phyloP scores from a whole-genome alignment of 2,329 filamentous ascomycete genomes.

The Phialemonium atrogriseum region DNA sequence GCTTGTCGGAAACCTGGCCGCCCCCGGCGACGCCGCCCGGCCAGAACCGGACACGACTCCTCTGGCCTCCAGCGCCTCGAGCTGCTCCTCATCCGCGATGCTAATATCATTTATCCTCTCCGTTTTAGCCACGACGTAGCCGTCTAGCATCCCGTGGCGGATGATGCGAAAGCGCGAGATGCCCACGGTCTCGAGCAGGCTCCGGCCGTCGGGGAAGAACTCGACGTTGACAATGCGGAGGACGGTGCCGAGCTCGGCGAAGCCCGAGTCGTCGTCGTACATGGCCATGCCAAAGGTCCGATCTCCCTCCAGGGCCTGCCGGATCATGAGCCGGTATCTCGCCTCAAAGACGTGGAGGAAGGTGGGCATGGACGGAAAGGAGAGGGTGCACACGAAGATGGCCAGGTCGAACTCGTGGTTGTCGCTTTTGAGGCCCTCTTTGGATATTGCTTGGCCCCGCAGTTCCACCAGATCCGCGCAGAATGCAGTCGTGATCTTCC shows the following conservation, averaged over 20 bases:
- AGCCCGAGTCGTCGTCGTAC: slow-evolving; percentile 51
- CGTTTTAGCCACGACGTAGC: slow-evolving; percentile 68
- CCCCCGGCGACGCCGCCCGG: slow-evolving; percentile 3
- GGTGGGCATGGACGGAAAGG: slow-evolving; percentile 76
- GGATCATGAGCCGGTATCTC: slow-evolving; percentile 85
- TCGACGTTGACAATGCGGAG: slow-evolving; percentile 68
- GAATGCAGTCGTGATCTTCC: slow-evolving; percentile 55
- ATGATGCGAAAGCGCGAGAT: slow-evolving; percentile 68
- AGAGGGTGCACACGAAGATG: slow-evolving; percentile 74
- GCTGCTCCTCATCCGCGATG: slow-evolving; percentile 67
- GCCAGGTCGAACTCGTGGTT: slow-evolving; percentile 52
- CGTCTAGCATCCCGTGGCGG: slow-evolving; percentile 58
- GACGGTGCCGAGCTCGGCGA: slow-evolving; percentile 69
- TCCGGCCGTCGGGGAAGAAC: slow-evolving; percentile 70
- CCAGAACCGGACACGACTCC: slow-evolving; percentile 1
- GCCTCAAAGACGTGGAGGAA: slow-evolving; percentile 90
- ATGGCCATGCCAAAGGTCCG: slow-evolving; percentile 81
- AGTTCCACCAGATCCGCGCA: slow-evolving; percentile 58
- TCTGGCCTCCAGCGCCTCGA: slow-evolving; percentile 61
- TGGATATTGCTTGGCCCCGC: slow-evolving; percentile 44
- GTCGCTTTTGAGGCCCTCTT: slow-evolving; percentile 47
- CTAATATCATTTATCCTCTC: slow-evolving; percentile 77
- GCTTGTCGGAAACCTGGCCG: slow-evolving; percentile 9
- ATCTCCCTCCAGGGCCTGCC: slow-evolving; percentile 64
- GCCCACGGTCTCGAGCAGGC: slow-evolving; percentile 70